phyloP scores from a whole-genome alignment of 31 red algal species.

The Porphyra umbilicalis region DNA sequence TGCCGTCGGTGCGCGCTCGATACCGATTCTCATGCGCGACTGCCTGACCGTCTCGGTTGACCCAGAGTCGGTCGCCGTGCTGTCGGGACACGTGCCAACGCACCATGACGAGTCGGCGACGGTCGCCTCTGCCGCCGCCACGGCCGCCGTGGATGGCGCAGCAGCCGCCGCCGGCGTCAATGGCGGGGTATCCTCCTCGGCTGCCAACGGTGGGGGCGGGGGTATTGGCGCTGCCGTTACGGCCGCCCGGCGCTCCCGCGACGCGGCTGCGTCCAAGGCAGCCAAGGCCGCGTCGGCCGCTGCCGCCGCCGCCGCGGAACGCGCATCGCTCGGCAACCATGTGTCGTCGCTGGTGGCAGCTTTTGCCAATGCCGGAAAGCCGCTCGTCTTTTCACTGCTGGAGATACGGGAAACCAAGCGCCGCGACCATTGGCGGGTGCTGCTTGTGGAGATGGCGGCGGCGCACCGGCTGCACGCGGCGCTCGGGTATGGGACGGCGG shows the following conservation, averaged over 20 bases:
- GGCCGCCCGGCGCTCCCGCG: neutral
- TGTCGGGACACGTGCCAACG: neutral
- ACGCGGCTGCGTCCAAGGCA: no score
- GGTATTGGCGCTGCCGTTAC: neutral
- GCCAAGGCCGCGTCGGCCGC: neutral
- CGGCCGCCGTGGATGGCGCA: no score
- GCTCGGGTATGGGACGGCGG: conserved; percentile 57
- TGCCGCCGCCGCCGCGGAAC: neutral
- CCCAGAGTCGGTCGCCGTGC: conserved; percentile 34
- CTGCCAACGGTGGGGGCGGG: neutral
- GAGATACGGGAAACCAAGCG: conserved; percentile 57
- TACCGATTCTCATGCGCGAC: conserved; percentile 75
- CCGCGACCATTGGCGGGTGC: conserved; percentile 52
- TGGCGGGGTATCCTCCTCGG: neutral
- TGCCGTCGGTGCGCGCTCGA: conserved; percentile 18
- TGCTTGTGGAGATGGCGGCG: conserved; percentile 52
- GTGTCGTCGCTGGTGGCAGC: neutral
- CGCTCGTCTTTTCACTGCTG: conserved; percentile 51
- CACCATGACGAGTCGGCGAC: neutral
- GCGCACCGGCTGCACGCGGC: conserved; percentile 58
- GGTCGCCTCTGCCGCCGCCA: neutral
- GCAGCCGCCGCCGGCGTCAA: neutral
- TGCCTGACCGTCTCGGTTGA: conserved; percentile 41
- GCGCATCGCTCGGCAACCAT: neutral
- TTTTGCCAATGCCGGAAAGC: conserved; percentile 22